Percentiles rank a stretch among this genome's conserved stretches.
phyloP scores from a whole-genome alignment of 331 rosid genomes.

The Phaseolus coccineus region DNA sequence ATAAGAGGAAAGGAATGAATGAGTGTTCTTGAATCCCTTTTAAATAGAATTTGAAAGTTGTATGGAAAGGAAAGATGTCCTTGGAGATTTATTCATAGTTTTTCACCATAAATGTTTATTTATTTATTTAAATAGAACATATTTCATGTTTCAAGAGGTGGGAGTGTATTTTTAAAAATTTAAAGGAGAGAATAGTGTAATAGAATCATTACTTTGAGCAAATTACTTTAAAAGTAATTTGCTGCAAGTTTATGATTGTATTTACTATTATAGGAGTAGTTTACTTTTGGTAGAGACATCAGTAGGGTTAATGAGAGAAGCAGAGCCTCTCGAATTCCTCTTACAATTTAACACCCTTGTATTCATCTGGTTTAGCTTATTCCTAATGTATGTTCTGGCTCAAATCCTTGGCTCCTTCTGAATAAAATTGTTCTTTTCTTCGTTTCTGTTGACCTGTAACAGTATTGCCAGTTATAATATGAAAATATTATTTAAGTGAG shows the following conservation, averaged over 20 bases:
- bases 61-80: neutral
- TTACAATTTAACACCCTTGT: neutral
- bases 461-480: neutral
- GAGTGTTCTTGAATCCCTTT: neutral
- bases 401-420: neutral
- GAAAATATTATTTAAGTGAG: neutral
- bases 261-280: neutral
- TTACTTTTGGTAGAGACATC: neutral
- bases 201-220: too few relatives aligned
- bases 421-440: neutral
- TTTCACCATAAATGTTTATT: neutral
- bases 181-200: neutral
- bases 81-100: neutral
- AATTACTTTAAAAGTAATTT: too few relatives aligned
- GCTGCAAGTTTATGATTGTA: neutral
- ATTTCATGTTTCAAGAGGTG: neutral
- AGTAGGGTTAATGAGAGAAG: neutral
- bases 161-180: neutral
- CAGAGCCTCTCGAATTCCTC: neutral
- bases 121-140: neutral
- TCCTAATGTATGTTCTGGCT: neutral
- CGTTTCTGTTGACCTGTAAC: neutral
- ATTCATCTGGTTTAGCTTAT: neutral
- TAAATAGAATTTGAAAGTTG: neutral
- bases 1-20: neutral